A percentile compares a stretch with the other conserved stretches of the same genome.
These are phyloP conservation scores for Hypericum androsaemum DNA, from an alignment of 345 rosid species.

Conservation along the genomic window DNA sequence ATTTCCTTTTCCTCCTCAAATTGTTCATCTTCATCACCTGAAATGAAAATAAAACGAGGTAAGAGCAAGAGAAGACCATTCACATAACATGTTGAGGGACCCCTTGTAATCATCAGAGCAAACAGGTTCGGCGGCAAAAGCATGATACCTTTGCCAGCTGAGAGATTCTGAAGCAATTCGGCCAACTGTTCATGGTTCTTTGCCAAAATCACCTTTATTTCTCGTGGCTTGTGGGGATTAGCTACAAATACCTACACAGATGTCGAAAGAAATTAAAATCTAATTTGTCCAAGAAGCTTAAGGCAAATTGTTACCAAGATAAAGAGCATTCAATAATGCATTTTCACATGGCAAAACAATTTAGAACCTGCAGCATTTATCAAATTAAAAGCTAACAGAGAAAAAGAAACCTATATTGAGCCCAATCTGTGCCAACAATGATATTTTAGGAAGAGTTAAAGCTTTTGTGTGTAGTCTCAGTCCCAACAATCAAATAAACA, in stretches of 20 bases:
- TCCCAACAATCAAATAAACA: too few relatives aligned
- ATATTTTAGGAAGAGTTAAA: too few relatives aligned
- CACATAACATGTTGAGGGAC: background rate
- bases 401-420: too few relatives aligned
- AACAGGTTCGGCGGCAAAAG: background rate
- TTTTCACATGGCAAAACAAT: too few relatives aligned
- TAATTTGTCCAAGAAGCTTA: background rate
- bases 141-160: constrained; percentile 65
- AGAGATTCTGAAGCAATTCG: constrained; percentile 54
- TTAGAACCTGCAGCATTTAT: too few relatives aligned
- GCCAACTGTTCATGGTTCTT: constrained; percentile 71
- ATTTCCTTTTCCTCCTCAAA: constrained; percentile 94
- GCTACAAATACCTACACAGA: constrained; percentile 77
- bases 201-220: constrained; percentile 71
- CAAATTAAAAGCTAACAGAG: too few relatives aligned
- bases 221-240: constrained; percentile 90
- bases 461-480: too few relatives aligned
- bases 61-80: background rate
- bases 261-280: background rate
- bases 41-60: background rate
- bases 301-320: too few relatives aligned
- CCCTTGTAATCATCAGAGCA: background rate
- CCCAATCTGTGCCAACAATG: too few relatives aligned
- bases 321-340: too few relatives aligned
- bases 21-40: constrained; percentile 83